These are phyloP conservation scores for Arthroderma sp. DNA, from an alignment of 2,329 filamentous ascomycete species.

Conservation along the genomic window DNA sequence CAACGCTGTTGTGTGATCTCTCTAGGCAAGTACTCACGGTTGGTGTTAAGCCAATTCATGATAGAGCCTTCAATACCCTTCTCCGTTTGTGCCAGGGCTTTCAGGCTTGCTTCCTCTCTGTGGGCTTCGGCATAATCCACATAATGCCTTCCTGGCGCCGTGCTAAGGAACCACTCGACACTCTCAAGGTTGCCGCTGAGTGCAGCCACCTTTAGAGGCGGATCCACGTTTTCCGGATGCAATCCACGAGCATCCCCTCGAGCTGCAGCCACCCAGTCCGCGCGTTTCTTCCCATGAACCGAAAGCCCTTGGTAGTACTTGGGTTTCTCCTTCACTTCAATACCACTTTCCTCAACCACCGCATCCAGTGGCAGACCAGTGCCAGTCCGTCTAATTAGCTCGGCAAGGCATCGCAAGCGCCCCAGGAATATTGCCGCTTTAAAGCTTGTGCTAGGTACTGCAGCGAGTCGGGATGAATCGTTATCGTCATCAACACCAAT, in stretches of 20 bases:
- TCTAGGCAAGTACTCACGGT: slow-evolving; percentile 34
- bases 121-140: slow-evolving; percentile 53
- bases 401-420: slow-evolving; percentile 3
- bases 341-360: slow-evolving; percentile 51
- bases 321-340: slow-evolving; percentile 29
- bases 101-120: slow-evolving; percentile 48
- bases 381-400: slow-evolving; percentile 33
- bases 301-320: slow-evolving; percentile 59
- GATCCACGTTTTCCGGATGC: too few species aligned
- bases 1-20: too few species aligned
- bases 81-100: slow-evolving; percentile 45
- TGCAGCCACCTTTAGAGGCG: slow-evolving; percentile 19
- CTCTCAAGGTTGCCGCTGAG: slow-evolving; percentile 45
- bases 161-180: slow-evolving; percentile 66
- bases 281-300: slow-evolving; percentile 57
- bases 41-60: slow-evolving; percentile 30
- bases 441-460: slow-evolving; percentile 13
- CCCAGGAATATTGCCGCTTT: slow-evolving; percentile 32
- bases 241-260: background rate
- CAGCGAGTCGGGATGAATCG: slow-evolving; percentile 5
- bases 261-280: slow-evolving; percentile 57
- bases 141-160: slow-evolving; percentile 55
- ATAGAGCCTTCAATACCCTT: slow-evolving; percentile 54
- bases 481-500: slow-evolving; percentile 4
- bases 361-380: slow-evolving; percentile 54